Evolutionary conservation across 2,329 filamentous ascomycete genomes (phyloP), one percentile per base, ranked within the genome.

Genomic region (Piedraia hortae): DNA sequence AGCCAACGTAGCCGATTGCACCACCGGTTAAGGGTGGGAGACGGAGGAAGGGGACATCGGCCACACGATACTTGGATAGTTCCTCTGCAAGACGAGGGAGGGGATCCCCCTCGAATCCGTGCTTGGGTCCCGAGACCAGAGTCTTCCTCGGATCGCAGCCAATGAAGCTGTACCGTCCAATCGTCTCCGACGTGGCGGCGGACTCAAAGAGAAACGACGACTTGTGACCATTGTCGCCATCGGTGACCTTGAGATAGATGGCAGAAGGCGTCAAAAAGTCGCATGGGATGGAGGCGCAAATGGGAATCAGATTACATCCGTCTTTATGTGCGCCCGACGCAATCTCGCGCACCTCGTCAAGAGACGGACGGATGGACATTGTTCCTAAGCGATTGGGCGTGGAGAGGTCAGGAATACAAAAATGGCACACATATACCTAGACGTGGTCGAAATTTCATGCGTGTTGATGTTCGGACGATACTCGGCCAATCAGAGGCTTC

Each of bases 141-240:
- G 90, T 59, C 47, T 88, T 85, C 28, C 59, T 54, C 10, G 65
- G 57, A 34, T 67, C 61, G 56, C 73, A 74, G 33, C 82, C 82
- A 28, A 97, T 62, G 47, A 97, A 97, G 52, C 77, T 90, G 47
- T 91, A 93, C 37, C 85, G 62, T 26, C 82, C 82, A 32, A 97
- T 77, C 10, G 70, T 78, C 48, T 93, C 82, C 13, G 78, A 82
- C 9, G 63, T 70, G 11, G 80, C 78, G 12, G 82, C 85, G 38
- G 78, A 90, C 50, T 97, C 85, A 46, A 90, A 89, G 21, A 97
- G 62, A 44, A 91, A 93, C 3, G 82, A 91, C 38, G 66, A 34
- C 74, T 67, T 21, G 72, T 73, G 33, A 59, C 52, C 14, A 17
- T 18, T 12, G n/a, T n/a, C n/a, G n/a, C n/a, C n/a, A n/a, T n/a